Evolutionary conservation across 768 basidiomycete species (phyloP).

Genomic region (Nidularia pulvinata): DNA sequence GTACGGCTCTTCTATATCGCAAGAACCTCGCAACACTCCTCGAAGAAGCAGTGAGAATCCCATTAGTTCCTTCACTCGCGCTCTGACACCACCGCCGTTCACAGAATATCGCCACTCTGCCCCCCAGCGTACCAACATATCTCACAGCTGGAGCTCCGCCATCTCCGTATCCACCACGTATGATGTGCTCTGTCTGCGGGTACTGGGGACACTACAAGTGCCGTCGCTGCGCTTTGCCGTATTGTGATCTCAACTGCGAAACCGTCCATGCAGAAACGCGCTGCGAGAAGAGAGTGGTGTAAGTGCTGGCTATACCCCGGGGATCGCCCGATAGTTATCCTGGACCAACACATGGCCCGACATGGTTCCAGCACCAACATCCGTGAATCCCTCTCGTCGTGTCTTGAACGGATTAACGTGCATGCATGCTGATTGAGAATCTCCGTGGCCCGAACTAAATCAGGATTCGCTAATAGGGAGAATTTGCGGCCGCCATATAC

Average conservation of each 20-base stretch:
- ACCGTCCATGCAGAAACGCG: constrained; percentile 77
- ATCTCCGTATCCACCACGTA: constrained; percentile 62
- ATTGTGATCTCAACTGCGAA: constrained; percentile 75
- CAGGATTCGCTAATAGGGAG: no score
- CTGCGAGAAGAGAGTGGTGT: constrained; percentile 75
- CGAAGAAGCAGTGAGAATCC: constrained; percentile 77
- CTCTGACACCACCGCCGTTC: background rate
- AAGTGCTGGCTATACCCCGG: constrained; percentile 4
- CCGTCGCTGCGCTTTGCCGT: constrained; percentile 73
- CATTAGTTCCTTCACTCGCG: background rate
- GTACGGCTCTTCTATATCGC: constrained; percentile 79
- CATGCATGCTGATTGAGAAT: no score
- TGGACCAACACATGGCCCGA: no score
- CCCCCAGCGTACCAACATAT: constrained; percentile 62
- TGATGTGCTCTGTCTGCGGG: constrained; percentile 85
- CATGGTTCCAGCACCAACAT: no score
- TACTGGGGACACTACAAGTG: constrained; percentile 85
- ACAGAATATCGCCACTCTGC: constrained; percentile 60
- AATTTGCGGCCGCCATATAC: no score
- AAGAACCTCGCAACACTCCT: constrained; percentile 75
- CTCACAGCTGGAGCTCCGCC: constrained; percentile 65
- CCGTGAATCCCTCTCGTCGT: no score
- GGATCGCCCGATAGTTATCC: background rate
- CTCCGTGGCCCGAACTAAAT: no score
- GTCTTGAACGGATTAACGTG: no score